Conservation (phyloP, 2,329 filamentous ascomycete species). For the Didymella sp. region DNA sequence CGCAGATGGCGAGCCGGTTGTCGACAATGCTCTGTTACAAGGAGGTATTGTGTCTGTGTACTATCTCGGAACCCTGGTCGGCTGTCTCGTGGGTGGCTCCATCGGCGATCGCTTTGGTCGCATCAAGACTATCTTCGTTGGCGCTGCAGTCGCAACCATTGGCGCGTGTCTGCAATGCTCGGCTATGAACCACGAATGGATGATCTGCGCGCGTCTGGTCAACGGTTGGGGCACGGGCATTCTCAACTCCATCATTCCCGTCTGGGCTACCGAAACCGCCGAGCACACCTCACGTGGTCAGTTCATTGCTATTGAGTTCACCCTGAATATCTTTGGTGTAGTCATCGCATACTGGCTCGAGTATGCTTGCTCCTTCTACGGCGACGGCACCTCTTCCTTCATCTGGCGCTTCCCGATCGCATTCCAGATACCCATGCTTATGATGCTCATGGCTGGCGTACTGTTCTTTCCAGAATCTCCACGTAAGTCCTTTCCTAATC, state of each 20-base stretch:
- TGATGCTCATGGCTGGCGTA: conserved; percentile 62
- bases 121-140: conserved; percentile 40
- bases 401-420: conserved; percentile 73
- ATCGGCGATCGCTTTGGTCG: conserved; percentile 37
- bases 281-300: conserved; percentile 72
- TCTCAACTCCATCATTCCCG: conserved; percentile 72
- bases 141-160: conserved; percentile 33
- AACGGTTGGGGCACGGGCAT: conserved; percentile 74
- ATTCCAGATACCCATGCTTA: conserved; percentile 71
- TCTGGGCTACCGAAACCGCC: conserved; percentile 74
- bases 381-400: conserved; percentile 64
- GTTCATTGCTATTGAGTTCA: conserved; percentile 76
- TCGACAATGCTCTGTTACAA: conserved; percentile 37
- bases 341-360: conserved; percentile 64
- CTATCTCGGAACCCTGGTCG: conserved; percentile 40
- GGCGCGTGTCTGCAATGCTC: conserved; percentile 71
- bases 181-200: conserved; percentile 69
- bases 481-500: neutral
- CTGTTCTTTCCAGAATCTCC: conserved; percentile 76
- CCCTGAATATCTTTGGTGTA: conserved; percentile 74
- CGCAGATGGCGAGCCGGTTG: conserved; percentile 31
- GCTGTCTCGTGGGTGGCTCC: conserved; percentile 35
- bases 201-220: conserved; percentile 60
- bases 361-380: conserved; percentile 65
- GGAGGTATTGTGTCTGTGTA: conserved; percentile 46